phyloP scores from a whole-genome alignment of 202 grass and related monocot species.

The Alloteropsis angusta region DNA sequence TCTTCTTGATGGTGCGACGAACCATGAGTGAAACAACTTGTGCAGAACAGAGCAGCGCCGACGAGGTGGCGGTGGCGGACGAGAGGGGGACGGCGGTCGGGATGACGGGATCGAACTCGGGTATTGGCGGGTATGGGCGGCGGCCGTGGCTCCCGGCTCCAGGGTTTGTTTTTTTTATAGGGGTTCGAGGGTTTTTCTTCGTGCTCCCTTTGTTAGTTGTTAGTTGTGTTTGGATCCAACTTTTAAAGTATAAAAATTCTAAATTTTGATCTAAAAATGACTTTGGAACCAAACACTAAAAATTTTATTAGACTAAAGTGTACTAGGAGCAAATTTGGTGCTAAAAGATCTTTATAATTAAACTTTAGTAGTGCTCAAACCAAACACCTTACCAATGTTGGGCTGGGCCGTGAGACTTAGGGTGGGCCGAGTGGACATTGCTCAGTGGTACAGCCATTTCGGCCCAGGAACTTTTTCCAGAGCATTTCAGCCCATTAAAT shows the following conservation, averaged over 20 bases:
- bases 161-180: no score
- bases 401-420: background rate
- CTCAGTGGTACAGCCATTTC: background rate
- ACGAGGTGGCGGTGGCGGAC: background rate
- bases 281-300: no score
- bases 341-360: no score
- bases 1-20: conserved; percentile 43
- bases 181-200: no score
- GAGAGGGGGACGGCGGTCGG: background rate
- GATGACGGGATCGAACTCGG: background rate
- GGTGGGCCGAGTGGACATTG: background rate
- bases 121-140: background rate
- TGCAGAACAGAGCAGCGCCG: background rate
- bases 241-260: no score
- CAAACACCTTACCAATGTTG: background rate
- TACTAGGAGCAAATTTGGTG: no score
- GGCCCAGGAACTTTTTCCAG: background rate
- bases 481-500: background rate
- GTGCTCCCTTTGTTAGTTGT: background rate
- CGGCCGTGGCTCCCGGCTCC: background rate
- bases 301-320: no score
- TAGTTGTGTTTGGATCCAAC: no score
- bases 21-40: conserved; percentile 14
- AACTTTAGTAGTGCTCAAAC: no score
- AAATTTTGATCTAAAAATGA: no score